Evolutionary conservation across 2,329 filamentous ascomycete species (phyloP), one percentile per base, ranked within the genome.

Genomic region (Trichoderma oligosporum): DNA sequence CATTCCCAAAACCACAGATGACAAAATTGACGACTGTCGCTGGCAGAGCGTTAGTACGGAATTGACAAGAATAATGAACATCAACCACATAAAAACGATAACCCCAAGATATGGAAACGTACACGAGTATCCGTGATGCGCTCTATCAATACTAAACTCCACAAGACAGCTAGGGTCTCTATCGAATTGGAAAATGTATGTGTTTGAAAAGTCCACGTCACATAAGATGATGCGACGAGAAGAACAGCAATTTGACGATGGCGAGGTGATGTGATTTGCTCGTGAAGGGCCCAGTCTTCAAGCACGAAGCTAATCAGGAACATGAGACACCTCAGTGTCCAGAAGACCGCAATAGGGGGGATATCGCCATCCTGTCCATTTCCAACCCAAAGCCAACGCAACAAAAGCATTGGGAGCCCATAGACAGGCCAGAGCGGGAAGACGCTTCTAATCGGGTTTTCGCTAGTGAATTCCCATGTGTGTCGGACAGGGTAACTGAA

Each of bases 151-250:
- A 97, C 92, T 71, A 99, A 75, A 67, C 89, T 92, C 94, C 94
- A 99, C 54, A 90, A 83, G 51, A 99, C 91, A 49, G 93, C 82
- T 65, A 99, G 78, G 2, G 94, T 97, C 76, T 99, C 94, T 63
- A 97, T 82, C 61, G 93, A 95, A 74, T 99, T 99, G 61, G 93
- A 97, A 72, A 99, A 97, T 11, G 94, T 97, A 74, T 99, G 94
- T 16, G 91, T 94, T 74, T 99, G 94, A 75, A 93, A 96, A 42
- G 93, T 97, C 93, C 94, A 99, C 46, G 94, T 99, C 65, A 97
- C 93, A 74, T 97, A 99, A 24, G 91, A 97, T 25, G 93, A 97
- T 44, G 93, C 91, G 60, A 97, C 88, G 57, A 99, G 80, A 44
- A 95, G 78, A 42, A 95, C 83, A 8, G 91, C 90, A 56, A 87